Conservation (phyloP, 2,329 filamentous ascomycete species). For the Trichoderma endophyticum region DNA sequence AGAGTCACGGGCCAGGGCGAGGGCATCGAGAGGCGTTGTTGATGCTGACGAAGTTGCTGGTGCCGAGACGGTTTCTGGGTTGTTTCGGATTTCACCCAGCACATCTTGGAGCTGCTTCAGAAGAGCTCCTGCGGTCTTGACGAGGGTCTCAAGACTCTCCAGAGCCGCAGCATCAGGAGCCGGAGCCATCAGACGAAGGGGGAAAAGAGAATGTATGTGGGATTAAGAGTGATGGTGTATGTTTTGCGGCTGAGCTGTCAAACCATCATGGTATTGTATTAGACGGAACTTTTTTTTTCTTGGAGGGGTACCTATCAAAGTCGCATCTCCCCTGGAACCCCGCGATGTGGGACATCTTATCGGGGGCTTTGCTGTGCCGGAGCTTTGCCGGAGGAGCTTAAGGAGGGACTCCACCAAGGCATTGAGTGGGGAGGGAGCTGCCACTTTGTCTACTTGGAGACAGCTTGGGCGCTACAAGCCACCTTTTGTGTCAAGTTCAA, state of each 20-base stretch:
- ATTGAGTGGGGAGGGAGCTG: slow-evolving; percentile 4
- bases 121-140: slow-evolving; percentile 38
- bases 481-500: neutral
- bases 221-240: neutral
- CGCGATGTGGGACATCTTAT: slow-evolving; percentile 10
- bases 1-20: slow-evolving; percentile 69
- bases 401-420: neutral
- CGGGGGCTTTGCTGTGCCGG: neutral
- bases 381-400: slow-evolving; percentile 11
- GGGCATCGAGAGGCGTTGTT: slow-evolving; percentile 47
- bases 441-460: slow-evolving; percentile 17
- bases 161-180: slow-evolving; percentile 29
- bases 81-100: slow-evolving; percentile 39
- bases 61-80: slow-evolving; percentile 15
- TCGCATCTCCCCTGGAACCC: slow-evolving; percentile 15
- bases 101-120: slow-evolving; percentile 43
- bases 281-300: neutral
- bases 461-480: neutral
- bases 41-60: slow-evolving; percentile 19
- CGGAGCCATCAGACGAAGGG: slow-evolving; percentile 25
- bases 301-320: slow-evolving; percentile 14
- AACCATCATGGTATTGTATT: neutral
- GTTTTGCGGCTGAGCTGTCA: neutral
- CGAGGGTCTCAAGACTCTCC: slow-evolving; percentile 38
- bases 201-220: neutral